These are phyloP conservation scores for Incumbomyces delicatus DNA, from an alignment of 2,329 filamentous ascomycete genomes.

Conservation along the genomic window DNA sequence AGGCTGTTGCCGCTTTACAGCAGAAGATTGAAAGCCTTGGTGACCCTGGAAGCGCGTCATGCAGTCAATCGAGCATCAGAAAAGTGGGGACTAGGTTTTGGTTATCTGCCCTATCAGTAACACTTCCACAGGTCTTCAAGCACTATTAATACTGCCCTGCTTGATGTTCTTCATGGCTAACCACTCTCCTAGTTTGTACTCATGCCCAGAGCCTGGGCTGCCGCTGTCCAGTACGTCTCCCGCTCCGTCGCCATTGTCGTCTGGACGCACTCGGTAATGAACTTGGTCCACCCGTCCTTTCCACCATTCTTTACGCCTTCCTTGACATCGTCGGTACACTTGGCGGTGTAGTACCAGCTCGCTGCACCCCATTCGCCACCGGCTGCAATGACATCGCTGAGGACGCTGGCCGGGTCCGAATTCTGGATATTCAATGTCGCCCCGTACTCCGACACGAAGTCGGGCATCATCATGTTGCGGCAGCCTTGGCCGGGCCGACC, in stretches of 20 bases:
- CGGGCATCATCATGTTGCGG: constrained; percentile 53
- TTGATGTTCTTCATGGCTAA: too few species aligned
- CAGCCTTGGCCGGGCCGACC: constrained; percentile 59
- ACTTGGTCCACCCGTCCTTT: constrained; percentile 42
- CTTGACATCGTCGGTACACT: constrained; percentile 41
- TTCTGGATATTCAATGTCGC: constrained; percentile 30
- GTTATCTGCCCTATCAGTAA: not conserved
- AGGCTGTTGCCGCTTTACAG: too few species aligned
- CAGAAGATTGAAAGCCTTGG: too few species aligned
- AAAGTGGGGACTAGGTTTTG: too few species aligned
- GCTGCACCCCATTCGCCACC: constrained; percentile 48
- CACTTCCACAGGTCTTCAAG: not conserved
- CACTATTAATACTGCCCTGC: not conserved
- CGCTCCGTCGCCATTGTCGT: constrained; percentile 40
- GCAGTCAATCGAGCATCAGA: too few species aligned
- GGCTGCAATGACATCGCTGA: constrained; percentile 39
- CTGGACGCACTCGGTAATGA: constrained; percentile 45
- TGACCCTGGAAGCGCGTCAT: too few species aligned
- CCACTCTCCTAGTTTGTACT: not conserved
- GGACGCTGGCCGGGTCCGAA: constrained; percentile 34
- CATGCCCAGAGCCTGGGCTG: constrained; percentile 32
- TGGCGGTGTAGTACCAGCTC: constrained; percentile 51
- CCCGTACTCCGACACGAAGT: constrained; percentile 49
- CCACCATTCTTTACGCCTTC: constrained; percentile 37
- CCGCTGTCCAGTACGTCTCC: constrained; percentile 41